Evolutionary conservation across 192 early-diverging fungal genomes (phyloP).

Genomic region (Coemansia guatemalensis): DNA sequence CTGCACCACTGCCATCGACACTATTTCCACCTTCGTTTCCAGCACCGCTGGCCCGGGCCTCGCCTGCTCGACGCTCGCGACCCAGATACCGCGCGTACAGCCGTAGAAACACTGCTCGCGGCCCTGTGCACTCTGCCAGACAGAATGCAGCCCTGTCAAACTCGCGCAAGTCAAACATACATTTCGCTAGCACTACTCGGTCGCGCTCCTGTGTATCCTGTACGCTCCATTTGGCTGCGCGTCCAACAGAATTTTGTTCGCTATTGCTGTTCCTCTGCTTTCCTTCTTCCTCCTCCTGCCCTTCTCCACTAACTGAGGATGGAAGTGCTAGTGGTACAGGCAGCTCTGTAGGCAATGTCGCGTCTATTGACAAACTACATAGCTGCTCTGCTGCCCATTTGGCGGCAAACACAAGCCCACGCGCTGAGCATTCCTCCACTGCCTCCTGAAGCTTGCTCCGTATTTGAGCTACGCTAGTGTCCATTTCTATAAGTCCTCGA

Average conservation of each 20-base stretch:
- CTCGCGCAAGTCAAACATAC: constrained; percentile 73
- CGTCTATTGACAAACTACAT: constrained; percentile 22
- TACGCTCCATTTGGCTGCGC: constrained; percentile 7
- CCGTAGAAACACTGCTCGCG: constrained; percentile 68
- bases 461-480: constrained; percentile 13
- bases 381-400: constrained; percentile 68
- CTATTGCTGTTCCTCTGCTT: background rate
- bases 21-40: background rate
- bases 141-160: constrained; percentile 62
- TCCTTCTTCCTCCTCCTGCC: background rate
- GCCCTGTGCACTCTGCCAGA: constrained; percentile 52
- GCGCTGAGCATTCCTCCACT: constrained; percentile 63
- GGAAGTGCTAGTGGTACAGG: background rate
- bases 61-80: constrained; percentile 29
- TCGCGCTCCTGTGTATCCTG: constrained; percentile 28
- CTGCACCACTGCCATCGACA: background rate
- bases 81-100: constrained; percentile 78
- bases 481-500: constrained; percentile 15
- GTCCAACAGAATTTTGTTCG: background rate
- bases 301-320: background rate
- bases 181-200: constrained; percentile 61
- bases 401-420: constrained; percentile 68
- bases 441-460: constrained; percentile 57
- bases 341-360: constrained; percentile 1
- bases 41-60: constrained; percentile 5